phyloP scores from a whole-genome alignment of 2,329 filamentous ascomycete species.

The Diplodia mutila region DNA sequence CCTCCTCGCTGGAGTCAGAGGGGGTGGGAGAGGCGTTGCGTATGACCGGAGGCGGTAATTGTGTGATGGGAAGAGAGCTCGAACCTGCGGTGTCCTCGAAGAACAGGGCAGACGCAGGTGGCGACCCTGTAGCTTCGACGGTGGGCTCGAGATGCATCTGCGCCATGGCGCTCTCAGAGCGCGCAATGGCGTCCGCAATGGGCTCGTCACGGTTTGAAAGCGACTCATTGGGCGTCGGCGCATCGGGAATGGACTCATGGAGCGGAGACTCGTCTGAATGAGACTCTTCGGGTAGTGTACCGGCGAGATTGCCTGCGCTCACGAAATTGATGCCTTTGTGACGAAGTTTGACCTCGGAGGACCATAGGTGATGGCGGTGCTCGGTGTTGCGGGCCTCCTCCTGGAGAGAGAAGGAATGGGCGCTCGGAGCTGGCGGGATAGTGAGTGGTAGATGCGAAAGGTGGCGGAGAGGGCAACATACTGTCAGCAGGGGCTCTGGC shows the following conservation, averaged over 20 bases:
- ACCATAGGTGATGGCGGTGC: constrained; percentile 52
- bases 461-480: constrained; percentile 8
- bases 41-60: constrained; percentile 30
- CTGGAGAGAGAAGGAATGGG: constrained; percentile 50
- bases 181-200: constrained; percentile 24
- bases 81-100: constrained; percentile 23
- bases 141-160: constrained; percentile 31
- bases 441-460: neutral
- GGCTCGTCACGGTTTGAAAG: constrained; percentile 26
- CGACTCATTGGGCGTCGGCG: neutral
- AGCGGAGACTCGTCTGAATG: neutral
- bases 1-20: constrained; percentile 71
- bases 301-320: constrained; percentile 56
- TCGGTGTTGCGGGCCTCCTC: constrained; percentile 64
- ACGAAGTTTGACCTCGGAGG: constrained; percentile 56
- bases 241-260: constrained; percentile 34
- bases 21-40: constrained; percentile 47
- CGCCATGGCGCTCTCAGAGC: constrained; percentile 34
- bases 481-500: neutral
- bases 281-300: constrained; percentile 27
- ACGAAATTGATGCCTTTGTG: constrained; percentile 63
- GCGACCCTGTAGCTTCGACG: neutral
- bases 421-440: constrained; percentile 1
- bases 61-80: neutral
- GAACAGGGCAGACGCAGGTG: constrained; percentile 6